Percentiles rank a stretch among this genome's conserved stretches.
Conservation (phyloP, 805 yeast species). For the Lipomyces lipofer region DNA sequence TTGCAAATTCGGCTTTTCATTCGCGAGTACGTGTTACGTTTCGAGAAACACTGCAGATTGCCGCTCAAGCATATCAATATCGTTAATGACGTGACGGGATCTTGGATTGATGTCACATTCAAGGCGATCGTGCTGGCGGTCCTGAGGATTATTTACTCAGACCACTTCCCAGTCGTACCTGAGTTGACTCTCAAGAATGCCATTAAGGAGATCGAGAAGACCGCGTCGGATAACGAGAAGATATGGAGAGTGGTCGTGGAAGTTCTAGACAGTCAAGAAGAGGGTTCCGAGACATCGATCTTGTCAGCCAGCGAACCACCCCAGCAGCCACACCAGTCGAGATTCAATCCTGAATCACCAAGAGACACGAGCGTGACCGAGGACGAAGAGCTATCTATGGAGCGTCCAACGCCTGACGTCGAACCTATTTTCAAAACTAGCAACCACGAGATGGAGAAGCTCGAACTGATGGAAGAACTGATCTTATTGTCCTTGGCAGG, state of each 20-base stretch:
- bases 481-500: conserved; percentile 38
- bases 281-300: background rate
- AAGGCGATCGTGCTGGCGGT: conserved; percentile 40
- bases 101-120: conserved; percentile 42
- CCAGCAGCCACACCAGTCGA: background rate
- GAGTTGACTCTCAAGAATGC: conserved; percentile 33
- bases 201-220: conserved; percentile 38
- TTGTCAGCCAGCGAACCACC: background rate
- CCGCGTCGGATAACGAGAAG: conserved; percentile 37
- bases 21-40: conserved; percentile 43
- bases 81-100: conserved; percentile 40
- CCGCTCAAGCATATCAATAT: conserved; percentile 39
- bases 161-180: conserved; percentile 34
- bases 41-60: conserved; percentile 42
- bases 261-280: conserved; percentile 12
- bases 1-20: conserved; percentile 41
- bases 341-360: background rate
- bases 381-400: background rate
- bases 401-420: conserved; percentile 7
- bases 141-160: conserved; percentile 38
- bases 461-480: conserved; percentile 36
- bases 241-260: conserved; percentile 40
- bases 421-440: conserved; percentile 19
- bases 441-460: conserved; percentile 34
- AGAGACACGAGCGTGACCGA: background rate